A percentile compares a stretch with the other conserved stretches of the same genome.
Conservation (phyloP, 2,329 filamentous ascomycete genomes). For the Cladobotryum mycophilum region DNA sequence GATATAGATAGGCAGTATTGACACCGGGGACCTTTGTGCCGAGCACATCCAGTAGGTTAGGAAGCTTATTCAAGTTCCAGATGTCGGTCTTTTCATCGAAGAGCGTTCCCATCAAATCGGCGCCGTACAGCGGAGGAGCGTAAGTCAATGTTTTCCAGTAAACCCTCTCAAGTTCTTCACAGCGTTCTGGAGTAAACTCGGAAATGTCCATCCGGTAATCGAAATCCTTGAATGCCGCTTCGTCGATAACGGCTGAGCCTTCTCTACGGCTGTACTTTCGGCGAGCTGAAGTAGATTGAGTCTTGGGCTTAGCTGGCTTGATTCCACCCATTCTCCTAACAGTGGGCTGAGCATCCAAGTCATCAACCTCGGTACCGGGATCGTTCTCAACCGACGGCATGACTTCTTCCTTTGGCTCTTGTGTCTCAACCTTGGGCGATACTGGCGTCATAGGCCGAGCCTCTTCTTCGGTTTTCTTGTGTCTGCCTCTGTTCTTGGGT, state of each 20-base stretch:
- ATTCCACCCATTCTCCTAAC: conserved; percentile 44
- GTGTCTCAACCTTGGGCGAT: conserved; percentile 41
- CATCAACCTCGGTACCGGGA: conserved; percentile 37
- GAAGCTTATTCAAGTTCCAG: conserved; percentile 94
- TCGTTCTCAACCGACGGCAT: conserved; percentile 48
- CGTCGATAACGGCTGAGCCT: conserved; percentile 72
- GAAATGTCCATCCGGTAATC: conserved; percentile 84
- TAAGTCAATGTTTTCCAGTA: conserved; percentile 99
- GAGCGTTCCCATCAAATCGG: conserved; percentile 90
- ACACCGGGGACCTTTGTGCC: conserved; percentile 95
- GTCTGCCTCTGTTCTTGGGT: conserved; percentile 31
- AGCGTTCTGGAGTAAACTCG: conserved; percentile 85
- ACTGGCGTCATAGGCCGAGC: conserved; percentile 54
- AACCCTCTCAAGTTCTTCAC: conserved; percentile 85
- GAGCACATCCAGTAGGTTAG: conserved; percentile 87
- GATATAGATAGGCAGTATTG: conserved; percentile 94
- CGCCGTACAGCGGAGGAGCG: conserved; percentile 89
- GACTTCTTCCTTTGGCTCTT: conserved; percentile 26
- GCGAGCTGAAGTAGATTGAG: conserved; percentile 75
- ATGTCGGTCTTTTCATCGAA: conserved; percentile 77
- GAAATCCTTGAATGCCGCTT: conserved; percentile 83
- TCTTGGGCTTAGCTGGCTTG: conserved; percentile 49
- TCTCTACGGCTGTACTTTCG: conserved; percentile 81
- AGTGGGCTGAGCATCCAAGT: conserved; percentile 34
- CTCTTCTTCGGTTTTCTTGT: conserved; percentile 36